These are phyloP conservation scores for Lignosus rhinocerotis DNA, from an alignment of 1,284 basidiomycete genomes.

Conservation along the genomic window DNA sequence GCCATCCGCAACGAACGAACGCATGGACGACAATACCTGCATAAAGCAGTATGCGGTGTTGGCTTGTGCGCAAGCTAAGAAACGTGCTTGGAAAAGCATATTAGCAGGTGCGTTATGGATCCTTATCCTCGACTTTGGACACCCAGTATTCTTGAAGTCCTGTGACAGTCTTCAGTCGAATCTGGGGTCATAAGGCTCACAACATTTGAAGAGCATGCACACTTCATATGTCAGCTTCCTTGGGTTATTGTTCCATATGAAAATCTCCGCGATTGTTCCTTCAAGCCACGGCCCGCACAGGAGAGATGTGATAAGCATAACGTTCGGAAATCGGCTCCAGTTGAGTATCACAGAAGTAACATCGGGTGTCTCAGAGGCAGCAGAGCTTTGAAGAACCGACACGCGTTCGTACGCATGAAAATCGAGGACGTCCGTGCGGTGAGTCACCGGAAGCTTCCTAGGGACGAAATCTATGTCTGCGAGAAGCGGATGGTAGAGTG, in stretches of 20 bases:
- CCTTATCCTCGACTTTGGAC: constrained; percentile 44
- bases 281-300: constrained; percentile 51
- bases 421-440: constrained; percentile 12
- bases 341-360: constrained; percentile 62
- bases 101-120: constrained; percentile 62
- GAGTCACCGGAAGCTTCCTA: constrained; percentile 23
- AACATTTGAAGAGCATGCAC: constrained; percentile 17
- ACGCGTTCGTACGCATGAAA: constrained; percentile 22
- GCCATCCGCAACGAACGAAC: not conserved
- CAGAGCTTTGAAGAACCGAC: constrained; percentile 13
- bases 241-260: constrained; percentile 69
- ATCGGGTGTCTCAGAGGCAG: constrained; percentile 26
- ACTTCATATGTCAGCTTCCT: constrained; percentile 44
- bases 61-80: constrained; percentile 55
- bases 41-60: constrained; percentile 60
- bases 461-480: constrained; percentile 27
- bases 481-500: constrained; percentile 25
- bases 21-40: constrained; percentile 41
- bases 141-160: constrained; percentile 49
- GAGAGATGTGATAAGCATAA: constrained; percentile 51
- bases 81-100: constrained; percentile 66
- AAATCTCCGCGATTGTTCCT: constrained; percentile 49
- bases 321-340: constrained; percentile 65
- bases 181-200: not conserved
- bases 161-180: constrained; percentile 26